Conservation (phyloP, 1,284 basidiomycete genomes). For the Cutaneotrichosporon sp. region DNA sequence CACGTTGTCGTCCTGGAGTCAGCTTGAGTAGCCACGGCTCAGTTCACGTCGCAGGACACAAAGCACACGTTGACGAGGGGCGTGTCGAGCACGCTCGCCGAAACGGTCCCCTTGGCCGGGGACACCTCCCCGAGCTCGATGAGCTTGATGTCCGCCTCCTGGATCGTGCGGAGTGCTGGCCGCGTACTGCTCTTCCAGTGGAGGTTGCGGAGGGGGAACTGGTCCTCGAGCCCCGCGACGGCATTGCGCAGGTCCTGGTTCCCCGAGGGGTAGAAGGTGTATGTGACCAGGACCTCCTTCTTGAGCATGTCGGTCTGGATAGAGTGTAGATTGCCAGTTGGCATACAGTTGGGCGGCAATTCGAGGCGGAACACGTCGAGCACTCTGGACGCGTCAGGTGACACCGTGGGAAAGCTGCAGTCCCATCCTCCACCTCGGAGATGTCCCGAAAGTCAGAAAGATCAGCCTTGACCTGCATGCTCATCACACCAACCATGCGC, state of each 20-base stretch:
- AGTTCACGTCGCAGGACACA: conserved; percentile 84
- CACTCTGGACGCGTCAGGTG: neutral
- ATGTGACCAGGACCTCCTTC: conserved; percentile 42
- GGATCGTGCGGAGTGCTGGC: conserved; percentile 76
- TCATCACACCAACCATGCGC: neutral
- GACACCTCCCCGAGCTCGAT: conserved; percentile 66
- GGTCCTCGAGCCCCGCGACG: conserved; percentile 64
- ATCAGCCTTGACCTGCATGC: too few species aligned
- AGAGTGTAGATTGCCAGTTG: too few species aligned
- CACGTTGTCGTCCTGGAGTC: conserved; percentile 71
- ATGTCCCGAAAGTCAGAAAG: neutral
- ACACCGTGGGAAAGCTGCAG: conserved; percentile 6
- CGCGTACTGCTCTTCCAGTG: conserved; percentile 81
- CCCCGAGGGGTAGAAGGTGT: conserved; percentile 44
- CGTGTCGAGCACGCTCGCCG: conserved; percentile 74
- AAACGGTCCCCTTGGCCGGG: conserved; percentile 52
- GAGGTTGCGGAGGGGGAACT: conserved; percentile 81
- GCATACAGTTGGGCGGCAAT: conserved; percentile 4
- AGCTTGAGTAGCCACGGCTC: too few species aligned
- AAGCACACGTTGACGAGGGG: conserved; percentile 84
- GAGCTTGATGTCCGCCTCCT: conserved; percentile 76
- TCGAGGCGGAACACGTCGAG: conserved; percentile 1
- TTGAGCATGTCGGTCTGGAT: conserved; percentile 29
- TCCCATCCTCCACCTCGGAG: conserved; percentile 1
- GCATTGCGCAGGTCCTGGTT: conserved; percentile 57